These are phyloP conservation scores for Penicillium brasilianum DNA, from an alignment of 2,329 filamentous ascomycete genomes.

Conservation along the genomic window DNA sequence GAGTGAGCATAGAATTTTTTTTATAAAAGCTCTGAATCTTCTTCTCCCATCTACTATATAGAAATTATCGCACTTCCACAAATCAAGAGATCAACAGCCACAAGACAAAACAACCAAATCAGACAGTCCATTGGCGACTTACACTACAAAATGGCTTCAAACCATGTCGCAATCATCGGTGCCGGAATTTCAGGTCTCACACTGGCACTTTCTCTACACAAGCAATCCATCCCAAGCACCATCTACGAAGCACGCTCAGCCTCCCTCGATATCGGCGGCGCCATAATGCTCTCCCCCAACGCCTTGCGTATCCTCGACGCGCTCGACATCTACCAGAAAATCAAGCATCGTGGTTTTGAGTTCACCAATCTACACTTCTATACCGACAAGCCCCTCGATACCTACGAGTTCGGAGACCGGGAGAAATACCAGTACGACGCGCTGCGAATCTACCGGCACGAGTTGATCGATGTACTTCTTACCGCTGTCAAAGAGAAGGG, in stretches of 20 bases:
- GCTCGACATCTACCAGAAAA: constrained; percentile 55
- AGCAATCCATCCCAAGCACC: constrained; percentile 55
- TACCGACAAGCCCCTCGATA: constrained; percentile 38
- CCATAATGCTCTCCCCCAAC: constrained; percentile 65
- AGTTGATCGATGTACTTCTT: constrained; percentile 57
- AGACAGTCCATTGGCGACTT: too few species aligned
- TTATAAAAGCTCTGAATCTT: background rate
- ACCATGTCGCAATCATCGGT: constrained; percentile 53
- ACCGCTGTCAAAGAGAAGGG: constrained; percentile 41
- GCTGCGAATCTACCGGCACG: constrained; percentile 60
- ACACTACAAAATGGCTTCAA: constrained; percentile 17
- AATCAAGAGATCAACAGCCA: background rate
- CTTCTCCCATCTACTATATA: background rate
- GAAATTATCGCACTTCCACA: background rate
- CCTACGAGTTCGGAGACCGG: constrained; percentile 56
- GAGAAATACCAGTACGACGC: constrained; percentile 59
- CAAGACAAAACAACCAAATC: background rate
- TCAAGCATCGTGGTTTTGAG: constrained; percentile 55
- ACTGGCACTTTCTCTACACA: constrained; percentile 60
- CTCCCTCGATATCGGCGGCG: constrained; percentile 57
- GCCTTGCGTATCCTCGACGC: constrained; percentile 60
- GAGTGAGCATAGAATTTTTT: background rate
- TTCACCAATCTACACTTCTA: constrained; percentile 58
- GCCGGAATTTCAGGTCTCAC: constrained; percentile 59
- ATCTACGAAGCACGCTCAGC: constrained; percentile 59